These are phyloP conservation scores for Lizanozyma gosingica DNA, from an alignment of 1,139 yeast genomes.

Conservation along the genomic window DNA sequence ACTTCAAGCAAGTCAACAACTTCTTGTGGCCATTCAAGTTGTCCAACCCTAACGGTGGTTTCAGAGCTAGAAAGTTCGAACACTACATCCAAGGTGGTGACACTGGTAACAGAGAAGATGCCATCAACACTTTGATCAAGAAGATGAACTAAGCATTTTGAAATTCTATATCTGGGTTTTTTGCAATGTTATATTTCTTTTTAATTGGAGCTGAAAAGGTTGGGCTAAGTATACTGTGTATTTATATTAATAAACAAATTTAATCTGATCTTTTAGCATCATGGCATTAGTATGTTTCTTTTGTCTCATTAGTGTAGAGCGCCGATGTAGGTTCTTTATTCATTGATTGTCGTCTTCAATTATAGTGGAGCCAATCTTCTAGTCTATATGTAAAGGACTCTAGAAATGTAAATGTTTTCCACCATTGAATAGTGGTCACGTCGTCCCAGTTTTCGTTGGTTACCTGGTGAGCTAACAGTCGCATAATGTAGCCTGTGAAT, in stretches of 20 bases:
- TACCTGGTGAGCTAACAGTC: neutral
- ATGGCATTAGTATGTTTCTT: neutral
- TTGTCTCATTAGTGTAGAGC: too few relatives aligned
- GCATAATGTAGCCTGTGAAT: neutral
- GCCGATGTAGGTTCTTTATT: too few relatives aligned
- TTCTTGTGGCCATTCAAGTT: conserved; percentile 99
- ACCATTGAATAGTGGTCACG: neutral
- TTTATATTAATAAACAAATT: neutral
- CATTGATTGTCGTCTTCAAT: neutral
- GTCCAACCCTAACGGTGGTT: conserved; percentile 99
- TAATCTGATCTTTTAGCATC: neutral
- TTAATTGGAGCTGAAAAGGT: conserved; percentile 1
- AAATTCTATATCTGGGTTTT: conserved; percentile 5
- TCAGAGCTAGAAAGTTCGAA: conserved; percentile 99
- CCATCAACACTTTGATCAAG: conserved; percentile 96
- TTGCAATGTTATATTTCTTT: conserved; percentile 1
- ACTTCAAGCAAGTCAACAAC: conserved; percentile 99
- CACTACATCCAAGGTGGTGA: conserved; percentile 99
- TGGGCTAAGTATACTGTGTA: neutral
- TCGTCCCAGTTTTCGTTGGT: neutral
- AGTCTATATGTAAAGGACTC: neutral
- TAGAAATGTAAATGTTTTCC: neutral
- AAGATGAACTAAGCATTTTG: conserved; percentile 69
- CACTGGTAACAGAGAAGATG: conserved; percentile 99
- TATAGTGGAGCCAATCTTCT: neutral